Evolutionary conservation across 2,329 filamentous ascomycete species (phyloP).

Genomic region (Nemania abortiva): DNA sequence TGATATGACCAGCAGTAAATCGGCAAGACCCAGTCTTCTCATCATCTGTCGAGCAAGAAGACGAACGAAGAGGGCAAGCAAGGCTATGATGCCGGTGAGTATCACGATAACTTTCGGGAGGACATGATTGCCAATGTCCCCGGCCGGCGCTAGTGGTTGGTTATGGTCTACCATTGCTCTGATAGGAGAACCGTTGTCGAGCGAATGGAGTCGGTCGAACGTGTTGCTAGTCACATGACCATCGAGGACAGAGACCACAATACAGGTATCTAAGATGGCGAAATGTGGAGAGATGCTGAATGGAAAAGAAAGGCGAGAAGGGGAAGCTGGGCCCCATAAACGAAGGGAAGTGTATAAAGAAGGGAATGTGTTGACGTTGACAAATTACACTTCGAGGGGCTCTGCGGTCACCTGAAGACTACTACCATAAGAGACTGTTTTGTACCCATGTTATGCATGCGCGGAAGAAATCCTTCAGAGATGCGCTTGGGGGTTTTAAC

Average conservation of each 20-base stretch:
- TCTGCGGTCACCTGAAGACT: background rate
- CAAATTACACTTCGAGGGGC: slow-evolving; percentile 4
- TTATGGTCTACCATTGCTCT: slow-evolving; percentile 25
- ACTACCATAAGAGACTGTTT: slow-evolving; percentile 5
- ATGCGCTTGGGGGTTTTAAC: background rate
- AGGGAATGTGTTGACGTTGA: background rate
- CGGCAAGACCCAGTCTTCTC: slow-evolving; percentile 30
- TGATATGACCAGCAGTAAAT: slow-evolving; percentile 35
- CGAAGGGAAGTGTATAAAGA: slow-evolving; percentile 18
- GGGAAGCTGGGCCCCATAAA: background rate
- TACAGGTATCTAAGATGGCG: slow-evolving; percentile 1
- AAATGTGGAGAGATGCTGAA: background rate
- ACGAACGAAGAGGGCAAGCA: slow-evolving; percentile 23
- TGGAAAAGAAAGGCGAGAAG: slow-evolving; percentile 11
- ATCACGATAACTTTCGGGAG: slow-evolving; percentile 30
- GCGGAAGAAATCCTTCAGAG: slow-evolving; percentile 24
- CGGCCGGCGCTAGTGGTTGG: slow-evolving; percentile 6
- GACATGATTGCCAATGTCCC: slow-evolving; percentile 33
- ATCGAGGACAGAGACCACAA: background rate
- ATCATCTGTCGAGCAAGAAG: slow-evolving; percentile 28
- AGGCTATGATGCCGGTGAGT: slow-evolving; percentile 25
- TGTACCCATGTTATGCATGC: slow-evolving; percentile 18
- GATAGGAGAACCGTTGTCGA: slow-evolving; percentile 12
- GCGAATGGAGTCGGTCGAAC: slow-evolving; percentile 1
- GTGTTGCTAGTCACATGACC: slow-evolving; percentile 18